phyloP scores from a whole-genome alignment of 2,329 filamentous ascomycete species.

The Fusarium sp. region DNA sequence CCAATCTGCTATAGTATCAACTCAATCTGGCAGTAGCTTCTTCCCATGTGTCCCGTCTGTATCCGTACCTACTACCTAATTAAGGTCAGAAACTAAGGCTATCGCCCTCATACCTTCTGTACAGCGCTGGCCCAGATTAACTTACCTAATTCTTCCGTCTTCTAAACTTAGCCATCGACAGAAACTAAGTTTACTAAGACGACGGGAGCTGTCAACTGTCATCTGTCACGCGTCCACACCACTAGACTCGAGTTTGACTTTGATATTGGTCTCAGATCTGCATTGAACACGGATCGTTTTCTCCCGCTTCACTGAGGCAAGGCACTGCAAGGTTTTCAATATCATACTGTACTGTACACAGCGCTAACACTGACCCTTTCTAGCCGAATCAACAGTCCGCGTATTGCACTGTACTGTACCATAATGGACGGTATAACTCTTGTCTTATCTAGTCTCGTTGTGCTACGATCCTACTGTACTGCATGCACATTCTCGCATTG shows the following conservation, averaged over 20 bases:
- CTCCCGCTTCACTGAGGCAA: background rate
- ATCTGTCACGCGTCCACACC: conserved; percentile 6
- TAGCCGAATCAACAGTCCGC: background rate
- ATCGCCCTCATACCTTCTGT: background rate
- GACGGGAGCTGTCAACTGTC: conserved; percentile 7
- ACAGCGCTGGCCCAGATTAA: background rate
- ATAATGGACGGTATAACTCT: background rate
- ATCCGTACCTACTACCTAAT: background rate
- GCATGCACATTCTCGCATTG: background rate
- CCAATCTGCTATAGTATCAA: background rate
- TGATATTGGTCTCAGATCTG: background rate
- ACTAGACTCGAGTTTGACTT: background rate
- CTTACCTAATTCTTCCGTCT: background rate
- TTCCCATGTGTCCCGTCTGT: background rate
- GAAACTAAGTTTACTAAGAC: background rate
- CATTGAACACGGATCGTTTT: background rate
- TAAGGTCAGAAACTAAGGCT: background rate
- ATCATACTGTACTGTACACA: background rate
- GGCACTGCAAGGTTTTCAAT: background rate
- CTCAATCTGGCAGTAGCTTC: conserved; percentile 2
- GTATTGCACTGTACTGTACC: background rate
- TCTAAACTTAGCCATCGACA: background rate
- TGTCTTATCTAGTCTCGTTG: background rate
- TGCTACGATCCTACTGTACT: background rate
- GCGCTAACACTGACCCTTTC: background rate